phyloP scores from a whole-genome alignment of 2,329 filamentous ascomycete species.

The Pseudogymnoascus pannorum region DNA sequence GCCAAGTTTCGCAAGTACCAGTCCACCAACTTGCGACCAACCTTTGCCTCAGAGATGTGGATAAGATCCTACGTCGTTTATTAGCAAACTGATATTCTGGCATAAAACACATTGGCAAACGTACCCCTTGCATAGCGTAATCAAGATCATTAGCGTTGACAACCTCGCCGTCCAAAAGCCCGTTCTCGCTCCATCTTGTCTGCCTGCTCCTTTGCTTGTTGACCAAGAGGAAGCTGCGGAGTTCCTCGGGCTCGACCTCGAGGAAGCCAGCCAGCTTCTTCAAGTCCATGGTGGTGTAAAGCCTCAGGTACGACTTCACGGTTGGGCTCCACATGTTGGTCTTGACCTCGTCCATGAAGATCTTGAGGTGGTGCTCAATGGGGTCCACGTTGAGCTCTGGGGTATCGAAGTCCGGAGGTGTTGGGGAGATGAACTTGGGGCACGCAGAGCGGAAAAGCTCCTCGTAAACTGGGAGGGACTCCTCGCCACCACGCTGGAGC shows the following conservation, averaged over 20 bases:
- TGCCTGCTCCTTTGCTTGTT: constrained; percentile 99
- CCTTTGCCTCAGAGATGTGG: constrained; percentile 98
- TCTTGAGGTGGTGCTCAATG: constrained; percentile 88
- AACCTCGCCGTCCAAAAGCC: constrained; percentile 83
- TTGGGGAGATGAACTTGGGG: constrained; percentile 98
- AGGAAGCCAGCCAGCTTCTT: constrained; percentile 97
- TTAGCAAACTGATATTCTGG: constrained; percentile 18
- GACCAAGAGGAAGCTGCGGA: constrained; percentile 87
- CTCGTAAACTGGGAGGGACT: constrained; percentile 93
- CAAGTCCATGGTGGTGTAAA: constrained; percentile 99
- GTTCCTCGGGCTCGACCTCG: constrained; percentile 91
- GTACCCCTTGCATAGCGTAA: constrained; percentile 89
- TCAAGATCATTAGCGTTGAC: constrained; percentile 93
- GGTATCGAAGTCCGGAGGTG: constrained; percentile 95
- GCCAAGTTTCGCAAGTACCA: constrained; percentile 98
- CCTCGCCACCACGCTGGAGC: constrained; percentile 91
- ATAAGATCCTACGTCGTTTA: constrained; percentile 66
- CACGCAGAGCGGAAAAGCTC: constrained; percentile 97
- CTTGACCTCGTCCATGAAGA: constrained; percentile 99
- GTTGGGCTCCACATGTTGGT: constrained; percentile 98
- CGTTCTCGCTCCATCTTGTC: constrained; percentile 85
- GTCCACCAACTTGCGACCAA: constrained; percentile 92
- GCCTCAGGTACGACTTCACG: constrained; percentile 95
- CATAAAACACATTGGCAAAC: constrained; percentile 32
- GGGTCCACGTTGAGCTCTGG: constrained; percentile 93